Conservation (phyloP, 768 basidiomycete genomes). For the Daedaleopsis sinensis region DNA sequence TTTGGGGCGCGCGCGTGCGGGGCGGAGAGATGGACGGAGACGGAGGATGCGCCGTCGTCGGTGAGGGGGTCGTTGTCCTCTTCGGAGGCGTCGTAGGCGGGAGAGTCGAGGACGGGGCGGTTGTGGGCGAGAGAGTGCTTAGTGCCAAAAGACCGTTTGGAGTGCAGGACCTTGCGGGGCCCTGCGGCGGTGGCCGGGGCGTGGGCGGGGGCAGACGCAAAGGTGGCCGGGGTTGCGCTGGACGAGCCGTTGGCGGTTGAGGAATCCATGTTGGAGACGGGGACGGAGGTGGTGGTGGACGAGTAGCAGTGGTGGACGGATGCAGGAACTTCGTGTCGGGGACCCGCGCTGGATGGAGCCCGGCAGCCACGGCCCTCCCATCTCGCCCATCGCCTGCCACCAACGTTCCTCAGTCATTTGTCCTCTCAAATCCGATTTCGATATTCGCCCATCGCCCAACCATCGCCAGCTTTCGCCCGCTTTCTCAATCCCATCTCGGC, state of each 20-base stretch:
- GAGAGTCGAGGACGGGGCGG: slow-evolving; percentile 28
- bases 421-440: background rate
- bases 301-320: background rate
- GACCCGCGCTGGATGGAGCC: background rate
- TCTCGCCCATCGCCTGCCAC: background rate
- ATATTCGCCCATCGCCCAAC: background rate
- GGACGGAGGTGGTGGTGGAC: background rate
- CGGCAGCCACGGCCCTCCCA: background rate
- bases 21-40: slow-evolving; percentile 44
- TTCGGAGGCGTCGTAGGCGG: slow-evolving; percentile 59
- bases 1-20: slow-evolving; percentile 22
- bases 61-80: slow-evolving; percentile 89
- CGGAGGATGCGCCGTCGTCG: slow-evolving; percentile 63
- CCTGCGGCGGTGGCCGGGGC: background rate
- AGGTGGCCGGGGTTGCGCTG: background rate
- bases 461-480: background rate
- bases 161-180: slow-evolving; percentile 30
- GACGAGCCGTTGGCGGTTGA: slow-evolving; percentile 6
- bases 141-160: slow-evolving; percentile 70
- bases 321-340: background rate
- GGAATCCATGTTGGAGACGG: slow-evolving; percentile 10
- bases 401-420: background rate
- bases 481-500: background rate
- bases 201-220: too few species aligned
- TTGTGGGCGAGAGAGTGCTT: slow-evolving; percentile 23